Evolutionary conservation across 805 yeast species (phyloP), one percentile per base, ranked within the genome.

Genomic region (Ogataea siamensis): DNA sequence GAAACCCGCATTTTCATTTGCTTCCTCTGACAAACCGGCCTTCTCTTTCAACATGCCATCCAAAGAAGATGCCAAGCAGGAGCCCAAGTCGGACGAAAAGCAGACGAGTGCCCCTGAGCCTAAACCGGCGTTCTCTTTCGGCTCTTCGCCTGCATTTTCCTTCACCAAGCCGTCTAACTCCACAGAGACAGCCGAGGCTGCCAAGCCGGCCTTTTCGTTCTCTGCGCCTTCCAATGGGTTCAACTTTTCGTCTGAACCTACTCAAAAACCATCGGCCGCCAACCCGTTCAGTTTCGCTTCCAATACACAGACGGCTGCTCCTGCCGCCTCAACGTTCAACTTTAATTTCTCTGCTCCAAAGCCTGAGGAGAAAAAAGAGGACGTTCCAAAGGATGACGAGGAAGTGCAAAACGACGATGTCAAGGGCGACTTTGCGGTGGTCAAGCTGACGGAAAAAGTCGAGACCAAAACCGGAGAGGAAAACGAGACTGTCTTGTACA

Each of bases 401-500:
- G 74, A 63, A 3, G 66, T 55, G 8, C 68, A 62, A 15, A 71
- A 68, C 26, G 75, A 65, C 31, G 73, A 70, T 40, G 71, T 69
- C 4, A 70, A 68, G 28, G 76, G 70, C 1, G 68, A 76, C 47
- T 77, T 71, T 47, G 62, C 73, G 5, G 60, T 69, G 11, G 71
- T 62, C 30, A 61, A 62, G 40, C 67, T 76, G 42, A 63, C 67
- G 14, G 73, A 76, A 32, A 70, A 80, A 38, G 68, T 79, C 9
- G 76, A 73, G 5, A 73, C 67, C 12, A 68, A 73, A 49, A 84
- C 91, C 7, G 97, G 96, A 13, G 97, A 91, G 63, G 96, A 88
- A 62, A 73, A 76, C 37, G 97, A 91, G 63, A 76, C 70, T 2
- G 57, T 71, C 0, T 53, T 76, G 17, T 84, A 73, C 50, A 74